These are phyloP conservation scores for Xanthoconium purpureum DNA, from an alignment of 768 basidiomycete species.

Conservation along the genomic window DNA sequence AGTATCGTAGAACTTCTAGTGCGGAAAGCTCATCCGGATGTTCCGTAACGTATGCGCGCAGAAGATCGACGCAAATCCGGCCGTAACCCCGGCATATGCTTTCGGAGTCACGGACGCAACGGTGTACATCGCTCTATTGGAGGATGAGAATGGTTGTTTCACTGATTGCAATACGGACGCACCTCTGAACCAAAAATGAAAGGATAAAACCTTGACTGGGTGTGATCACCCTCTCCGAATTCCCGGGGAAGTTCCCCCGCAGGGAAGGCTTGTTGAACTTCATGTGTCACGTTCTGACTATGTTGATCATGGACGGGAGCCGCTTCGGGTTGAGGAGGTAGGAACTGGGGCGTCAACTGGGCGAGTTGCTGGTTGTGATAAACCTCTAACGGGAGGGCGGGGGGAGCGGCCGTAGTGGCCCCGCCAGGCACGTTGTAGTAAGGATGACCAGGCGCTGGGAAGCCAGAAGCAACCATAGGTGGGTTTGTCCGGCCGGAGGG, in stretches of 20 bases:
- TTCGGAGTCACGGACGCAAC: not conserved
- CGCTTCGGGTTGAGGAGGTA: not conserved
- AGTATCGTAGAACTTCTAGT: accelerated
- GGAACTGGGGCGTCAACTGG: not conserved
- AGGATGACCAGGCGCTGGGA: not conserved
- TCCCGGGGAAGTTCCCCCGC: too few species aligned
- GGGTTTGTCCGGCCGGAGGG: not conserved
- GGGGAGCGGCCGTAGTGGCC: not conserved
- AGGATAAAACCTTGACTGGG: not conserved
- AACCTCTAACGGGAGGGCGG: too few species aligned
- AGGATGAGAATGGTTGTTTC: not conserved
- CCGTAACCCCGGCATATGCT: not conserved
- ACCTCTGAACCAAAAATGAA: too few species aligned
- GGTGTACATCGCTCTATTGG: not conserved
- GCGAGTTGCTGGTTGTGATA: not conserved
- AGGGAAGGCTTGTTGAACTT: too few species aligned
- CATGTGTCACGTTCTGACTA: too few species aligned
- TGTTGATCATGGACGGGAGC: not conserved
- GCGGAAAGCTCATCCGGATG: not conserved
- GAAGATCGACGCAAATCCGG: not conserved
- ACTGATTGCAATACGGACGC: not conserved
- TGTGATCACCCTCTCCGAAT: not conserved
- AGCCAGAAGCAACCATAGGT: not conserved
- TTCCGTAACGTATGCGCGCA: accelerated
- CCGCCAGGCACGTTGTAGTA: not conserved